Percentiles rank a stretch among this genome's conserved stretches.
phyloP scores from a whole-genome alignment of 2,329 filamentous ascomycete species.

The Paramyrothecium roridum region DNA sequence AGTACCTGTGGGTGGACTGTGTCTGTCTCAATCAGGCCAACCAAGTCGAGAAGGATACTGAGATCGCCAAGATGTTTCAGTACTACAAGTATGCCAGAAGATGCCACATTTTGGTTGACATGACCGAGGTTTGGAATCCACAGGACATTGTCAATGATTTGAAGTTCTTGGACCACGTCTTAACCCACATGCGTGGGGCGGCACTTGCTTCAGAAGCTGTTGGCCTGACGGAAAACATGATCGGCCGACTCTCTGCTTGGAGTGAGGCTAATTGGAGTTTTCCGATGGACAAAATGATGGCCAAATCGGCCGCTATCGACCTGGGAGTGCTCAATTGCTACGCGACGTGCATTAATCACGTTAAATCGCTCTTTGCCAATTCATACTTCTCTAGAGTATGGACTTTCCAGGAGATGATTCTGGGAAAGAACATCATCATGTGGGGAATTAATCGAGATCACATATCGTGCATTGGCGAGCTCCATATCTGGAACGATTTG shows the following conservation, averaged over 20 bases:
- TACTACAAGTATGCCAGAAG: neutral
- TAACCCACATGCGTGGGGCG: constrained; percentile 23
- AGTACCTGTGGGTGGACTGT: neutral
- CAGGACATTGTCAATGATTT: constrained; percentile 24
- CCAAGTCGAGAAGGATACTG: neutral
- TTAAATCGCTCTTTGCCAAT: constrained; percentile 16
- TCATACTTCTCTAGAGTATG: constrained; percentile 22
- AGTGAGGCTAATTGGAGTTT: neutral
- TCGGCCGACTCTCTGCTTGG: neutral
- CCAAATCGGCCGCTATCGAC: neutral
- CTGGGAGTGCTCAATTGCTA: constrained; percentile 1
- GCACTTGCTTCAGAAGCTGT: neutral
- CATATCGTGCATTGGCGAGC: neutral
- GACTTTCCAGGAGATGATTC: constrained; percentile 26
- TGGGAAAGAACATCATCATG: constrained; percentile 22
- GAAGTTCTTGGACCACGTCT: constrained; percentile 31
- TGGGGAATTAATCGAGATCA: constrained; percentile 12
- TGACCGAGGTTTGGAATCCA: constrained; percentile 24
- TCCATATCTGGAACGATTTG: neutral
- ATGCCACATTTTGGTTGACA: constrained; percentile 22
- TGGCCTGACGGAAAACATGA: neutral
- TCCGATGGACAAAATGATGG: neutral
- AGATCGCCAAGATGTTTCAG: neutral
- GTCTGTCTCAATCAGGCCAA: neutral
- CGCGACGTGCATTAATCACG: constrained; percentile 1